phyloP scores from a whole-genome alignment of 208 protist genomes.

The Leishmania tarentolae region DNA sequence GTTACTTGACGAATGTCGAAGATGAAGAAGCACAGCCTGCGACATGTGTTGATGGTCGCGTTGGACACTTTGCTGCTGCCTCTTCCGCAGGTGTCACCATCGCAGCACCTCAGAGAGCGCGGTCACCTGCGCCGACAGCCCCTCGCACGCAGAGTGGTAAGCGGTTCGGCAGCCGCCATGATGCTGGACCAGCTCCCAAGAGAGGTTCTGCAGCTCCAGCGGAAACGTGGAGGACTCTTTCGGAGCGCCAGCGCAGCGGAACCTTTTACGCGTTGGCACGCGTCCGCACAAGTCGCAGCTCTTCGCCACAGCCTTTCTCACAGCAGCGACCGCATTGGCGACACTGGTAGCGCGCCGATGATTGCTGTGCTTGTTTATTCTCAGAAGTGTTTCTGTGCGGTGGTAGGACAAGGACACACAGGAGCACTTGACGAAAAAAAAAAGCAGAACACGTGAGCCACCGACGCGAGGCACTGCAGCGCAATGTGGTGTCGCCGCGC shows the following conservation, averaged over 20 bases:
- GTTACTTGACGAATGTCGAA: not conserved
- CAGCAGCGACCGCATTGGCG: not conserved
- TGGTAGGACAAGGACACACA: not conserved
- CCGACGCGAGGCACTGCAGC: not conserved
- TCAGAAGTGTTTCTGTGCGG: not conserved
- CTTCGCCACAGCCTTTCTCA: not conserved
- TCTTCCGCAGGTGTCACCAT: not conserved
- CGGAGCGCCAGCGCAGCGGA: slow-evolving; percentile 21
- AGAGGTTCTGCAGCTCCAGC: not conserved
- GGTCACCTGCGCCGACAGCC: not conserved
- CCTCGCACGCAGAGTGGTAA: not conserved
- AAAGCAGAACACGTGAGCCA: not conserved
- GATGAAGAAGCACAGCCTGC: not conserved
- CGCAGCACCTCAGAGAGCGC: not conserved
- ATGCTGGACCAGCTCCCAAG: not conserved
- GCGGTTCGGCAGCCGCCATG: not conserved
- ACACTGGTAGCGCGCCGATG: not conserved
- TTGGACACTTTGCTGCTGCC: not conserved
- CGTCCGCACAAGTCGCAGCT: slow-evolving; percentile 1
- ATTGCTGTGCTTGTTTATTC: not conserved
- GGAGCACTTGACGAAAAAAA: not conserved
- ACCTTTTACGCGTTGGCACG: not conserved
- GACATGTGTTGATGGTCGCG: not conserved
- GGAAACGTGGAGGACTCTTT: slow-evolving; percentile 22
- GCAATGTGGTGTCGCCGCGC: not conserved